Conservation (phyloP, 768 basidiomycete species). For the Calocera viscosa region DNA sequence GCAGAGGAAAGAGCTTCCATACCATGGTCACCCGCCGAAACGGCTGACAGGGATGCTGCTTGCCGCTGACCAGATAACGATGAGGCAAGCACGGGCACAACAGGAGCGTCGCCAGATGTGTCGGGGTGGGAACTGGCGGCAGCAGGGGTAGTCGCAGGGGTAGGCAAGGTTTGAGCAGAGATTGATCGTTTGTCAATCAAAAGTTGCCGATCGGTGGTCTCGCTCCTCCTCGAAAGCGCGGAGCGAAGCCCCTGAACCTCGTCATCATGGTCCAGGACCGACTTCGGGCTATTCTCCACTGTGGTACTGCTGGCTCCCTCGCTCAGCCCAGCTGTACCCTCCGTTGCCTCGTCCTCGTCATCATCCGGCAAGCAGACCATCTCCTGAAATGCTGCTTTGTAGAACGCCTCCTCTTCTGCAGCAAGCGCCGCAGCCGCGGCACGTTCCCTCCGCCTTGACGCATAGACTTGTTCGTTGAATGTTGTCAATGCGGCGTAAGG, state of each 20-base stretch:
- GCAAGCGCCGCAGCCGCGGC: background rate
- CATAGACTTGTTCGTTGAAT: background rate
- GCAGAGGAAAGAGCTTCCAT: background rate
- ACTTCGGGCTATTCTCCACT: constrained; percentile 5
- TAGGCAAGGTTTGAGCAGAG: too few relatives aligned
- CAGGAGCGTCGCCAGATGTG: too few relatives aligned
- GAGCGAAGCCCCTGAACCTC: background rate
- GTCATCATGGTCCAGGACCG: background rate
- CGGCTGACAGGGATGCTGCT: too few relatives aligned
- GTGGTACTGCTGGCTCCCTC: background rate
- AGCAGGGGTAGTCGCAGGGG: too few relatives aligned
- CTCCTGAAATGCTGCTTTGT: constrained; percentile 6
- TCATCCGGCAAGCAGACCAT: constrained; percentile 7
- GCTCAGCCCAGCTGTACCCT: background rate
- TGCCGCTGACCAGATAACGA: too few relatives aligned
- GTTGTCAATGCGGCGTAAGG: background rate
- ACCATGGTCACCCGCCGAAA: background rate
- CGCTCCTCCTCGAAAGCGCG: background rate
- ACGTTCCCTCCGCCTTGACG: background rate
- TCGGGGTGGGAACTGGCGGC: too few relatives aligned
- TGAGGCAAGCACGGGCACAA: too few relatives aligned
- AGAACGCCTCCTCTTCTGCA: constrained; percentile 4
- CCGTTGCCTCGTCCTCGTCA: background rate
- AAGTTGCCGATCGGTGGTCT: background rate
- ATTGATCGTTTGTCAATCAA: too few relatives aligned